phyloP scores from a whole-genome alignment of 371 early-diverging fungal genomes.

The Actinomucor elegans region DNA sequence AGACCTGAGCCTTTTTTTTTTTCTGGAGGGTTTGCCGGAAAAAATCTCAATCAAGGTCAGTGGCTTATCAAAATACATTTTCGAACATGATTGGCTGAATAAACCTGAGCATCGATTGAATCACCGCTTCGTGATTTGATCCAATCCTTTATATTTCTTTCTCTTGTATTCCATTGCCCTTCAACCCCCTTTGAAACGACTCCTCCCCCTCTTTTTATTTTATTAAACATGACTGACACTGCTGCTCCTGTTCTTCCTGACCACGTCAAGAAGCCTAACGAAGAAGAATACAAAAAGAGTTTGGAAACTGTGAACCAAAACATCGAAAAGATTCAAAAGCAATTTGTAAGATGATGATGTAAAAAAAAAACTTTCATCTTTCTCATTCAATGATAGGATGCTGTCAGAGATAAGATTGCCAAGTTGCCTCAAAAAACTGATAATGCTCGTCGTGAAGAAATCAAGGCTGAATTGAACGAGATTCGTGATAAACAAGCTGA shows the following conservation, averaged over 20 bases:
- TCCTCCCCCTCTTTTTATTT: background rate
- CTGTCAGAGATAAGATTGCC: constrained; percentile 60
- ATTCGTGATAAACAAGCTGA: constrained; percentile 64
- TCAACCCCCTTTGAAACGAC: background rate
- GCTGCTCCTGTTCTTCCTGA: constrained; percentile 37
- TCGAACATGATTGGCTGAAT: constrained; percentile 8
- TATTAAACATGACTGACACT: background rate
- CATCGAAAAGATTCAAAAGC: constrained; percentile 59
- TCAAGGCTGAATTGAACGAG: constrained; percentile 61
- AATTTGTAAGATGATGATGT: constrained; percentile 43
- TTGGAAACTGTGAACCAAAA: constrained; percentile 50
- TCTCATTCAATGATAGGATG: constrained; percentile 37
- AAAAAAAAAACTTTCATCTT: background rate
- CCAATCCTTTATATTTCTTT: constrained; percentile 11
- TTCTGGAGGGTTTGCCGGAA: constrained; percentile 1
- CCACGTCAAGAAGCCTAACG: constrained; percentile 53
- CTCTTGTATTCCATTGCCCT: background rate
- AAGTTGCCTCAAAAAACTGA: constrained; percentile 41
- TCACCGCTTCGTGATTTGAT: too few species aligned
- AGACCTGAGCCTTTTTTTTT: too few species aligned
- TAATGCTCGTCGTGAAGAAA: constrained; percentile 53
- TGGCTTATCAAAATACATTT: constrained; percentile 18
- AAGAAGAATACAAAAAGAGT: constrained; percentile 46
- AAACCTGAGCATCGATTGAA: background rate
- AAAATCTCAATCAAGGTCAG: constrained; percentile 1